Evolutionary conservation across 148 eudicot genomes (phyloP).

Genomic region (Pouteria glomerata): DNA sequence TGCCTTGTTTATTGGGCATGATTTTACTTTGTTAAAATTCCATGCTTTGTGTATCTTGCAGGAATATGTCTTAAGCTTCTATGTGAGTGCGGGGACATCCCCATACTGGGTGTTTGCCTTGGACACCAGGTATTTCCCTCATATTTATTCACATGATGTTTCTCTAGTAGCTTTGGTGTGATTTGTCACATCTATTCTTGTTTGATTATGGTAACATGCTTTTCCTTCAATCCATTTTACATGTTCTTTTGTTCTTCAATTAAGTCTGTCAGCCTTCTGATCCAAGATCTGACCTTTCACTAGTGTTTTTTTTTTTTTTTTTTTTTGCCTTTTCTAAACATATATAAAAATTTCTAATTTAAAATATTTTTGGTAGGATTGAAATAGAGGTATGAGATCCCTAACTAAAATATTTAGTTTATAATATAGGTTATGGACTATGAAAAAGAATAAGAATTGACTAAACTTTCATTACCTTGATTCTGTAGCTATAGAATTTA

Average conservation of each 20-base stretch:
- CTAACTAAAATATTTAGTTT: neutral
- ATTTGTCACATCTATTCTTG: neutral
- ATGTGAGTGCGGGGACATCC: slow-evolving; percentile 81
- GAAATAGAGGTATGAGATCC: neutral
- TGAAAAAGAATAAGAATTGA: neutral
- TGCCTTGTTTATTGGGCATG: neutral
- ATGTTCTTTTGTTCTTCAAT: neutral
- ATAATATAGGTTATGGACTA: neutral
- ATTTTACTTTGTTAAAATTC: neutral
- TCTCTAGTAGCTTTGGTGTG: neutral
- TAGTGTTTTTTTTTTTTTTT: no score
- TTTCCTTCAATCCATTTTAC: neutral
- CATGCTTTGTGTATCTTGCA: slow-evolving; percentile 18
- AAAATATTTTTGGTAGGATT: neutral
- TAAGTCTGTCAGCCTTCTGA: neutral
- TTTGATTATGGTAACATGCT: neutral
- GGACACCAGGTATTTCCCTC: slow-evolving; percentile 82
- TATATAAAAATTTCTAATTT: neutral
- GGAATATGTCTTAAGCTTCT: slow-evolving; percentile 81
- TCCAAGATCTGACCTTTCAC: neutral
- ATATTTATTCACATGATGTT: no score
- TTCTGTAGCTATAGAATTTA: neutral
- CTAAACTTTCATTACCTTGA: neutral
- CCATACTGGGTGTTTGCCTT: slow-evolving; percentile 97
- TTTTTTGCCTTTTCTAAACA: neutral